phyloP scores from a whole-genome alignment of 805 yeast species.

The Ogataea corticis region DNA sequence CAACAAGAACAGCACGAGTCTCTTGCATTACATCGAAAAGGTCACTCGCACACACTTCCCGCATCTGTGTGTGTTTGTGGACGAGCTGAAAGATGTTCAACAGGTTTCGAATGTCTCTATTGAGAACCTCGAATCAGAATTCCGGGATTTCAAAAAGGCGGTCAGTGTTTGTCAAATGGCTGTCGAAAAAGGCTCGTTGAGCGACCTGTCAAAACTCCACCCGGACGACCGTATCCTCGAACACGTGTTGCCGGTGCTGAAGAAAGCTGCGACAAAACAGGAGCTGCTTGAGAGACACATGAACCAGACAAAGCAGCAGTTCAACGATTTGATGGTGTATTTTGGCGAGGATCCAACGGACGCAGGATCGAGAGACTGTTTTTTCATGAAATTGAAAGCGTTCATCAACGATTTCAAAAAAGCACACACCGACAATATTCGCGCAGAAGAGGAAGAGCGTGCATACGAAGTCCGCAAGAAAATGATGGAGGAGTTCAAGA shows the following conservation, averaged over 20 bases:
- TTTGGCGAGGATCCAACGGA: slow-evolving; percentile 69
- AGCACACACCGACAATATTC: slow-evolving; percentile 64
- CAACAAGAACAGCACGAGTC: slow-evolving; percentile 65
- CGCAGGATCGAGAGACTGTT: slow-evolving; percentile 54
- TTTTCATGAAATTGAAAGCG: slow-evolving; percentile 60
- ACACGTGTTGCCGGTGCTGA: slow-evolving; percentile 45
- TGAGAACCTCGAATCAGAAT: slow-evolving; percentile 61
- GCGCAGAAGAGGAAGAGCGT: slow-evolving; percentile 66
- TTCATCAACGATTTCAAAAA: slow-evolving; percentile 62
- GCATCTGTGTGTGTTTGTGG: slow-evolving; percentile 58
- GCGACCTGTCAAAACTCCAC: slow-evolving; percentile 62
- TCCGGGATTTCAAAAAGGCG: slow-evolving; percentile 51
- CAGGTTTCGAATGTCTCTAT: slow-evolving; percentile 62
- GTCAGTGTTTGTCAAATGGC: slow-evolving; percentile 54
- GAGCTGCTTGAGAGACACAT: slow-evolving; percentile 49
- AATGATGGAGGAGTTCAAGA: slow-evolving; percentile 43
- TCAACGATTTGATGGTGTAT: slow-evolving; percentile 61
- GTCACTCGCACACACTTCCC: slow-evolving; percentile 66
- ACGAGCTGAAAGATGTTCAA: slow-evolving; percentile 54
- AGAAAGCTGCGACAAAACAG: slow-evolving; percentile 44
- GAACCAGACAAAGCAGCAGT: slow-evolving; percentile 48
- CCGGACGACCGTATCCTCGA: slow-evolving; percentile 63
- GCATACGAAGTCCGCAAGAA: slow-evolving; percentile 65
- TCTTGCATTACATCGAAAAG: slow-evolving; percentile 74
- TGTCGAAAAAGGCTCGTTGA: slow-evolving; percentile 61